These are phyloP conservation scores for Pholiota conissans DNA, from an alignment of 768 basidiomycete genomes.

Conservation along the genomic window DNA sequence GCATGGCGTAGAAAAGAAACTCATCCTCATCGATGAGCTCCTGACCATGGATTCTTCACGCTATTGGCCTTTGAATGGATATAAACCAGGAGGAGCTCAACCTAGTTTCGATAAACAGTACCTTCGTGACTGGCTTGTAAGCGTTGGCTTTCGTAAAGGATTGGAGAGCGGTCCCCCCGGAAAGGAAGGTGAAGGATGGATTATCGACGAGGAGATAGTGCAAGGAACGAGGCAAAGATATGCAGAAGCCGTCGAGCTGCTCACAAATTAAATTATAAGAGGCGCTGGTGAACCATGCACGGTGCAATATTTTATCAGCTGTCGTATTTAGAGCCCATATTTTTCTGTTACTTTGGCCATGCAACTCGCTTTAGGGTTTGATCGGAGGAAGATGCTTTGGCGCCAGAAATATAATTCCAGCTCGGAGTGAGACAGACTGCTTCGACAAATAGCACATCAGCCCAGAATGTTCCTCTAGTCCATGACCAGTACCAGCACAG, in stretches of 20 bases:
- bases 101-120: conserved; percentile 98
- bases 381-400: no score
- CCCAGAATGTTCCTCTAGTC: background rate
- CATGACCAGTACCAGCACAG: background rate
- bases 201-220: conserved; percentile 74
- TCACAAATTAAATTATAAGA: conserved; percentile 33
- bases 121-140: conserved; percentile 84
- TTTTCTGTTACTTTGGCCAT: background rate
- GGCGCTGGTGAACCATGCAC: background rate
- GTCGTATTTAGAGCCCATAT: background rate
- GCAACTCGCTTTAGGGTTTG: no score
- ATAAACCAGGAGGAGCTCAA: conserved; percentile 73
- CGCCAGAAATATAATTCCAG: no score
- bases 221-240: conserved; percentile 79
- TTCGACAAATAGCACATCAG: no score
- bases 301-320: background rate
- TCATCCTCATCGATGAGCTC: conserved; percentile 95
- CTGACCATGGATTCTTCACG: conserved; percentile 96
- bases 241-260: conserved; percentile 66
- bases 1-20: conserved; percentile 36
- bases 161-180: conserved; percentile 74
- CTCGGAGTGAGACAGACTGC: no score
- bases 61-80: conserved; percentile 86
- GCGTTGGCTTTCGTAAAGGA: conserved; percentile 72
- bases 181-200: conserved; percentile 72